Evolutionary conservation across 2,329 filamentous ascomycete genomes (phyloP), one percentile per base, ranked within the genome.

Genomic region (Daldinia eschscholtzii): DNA sequence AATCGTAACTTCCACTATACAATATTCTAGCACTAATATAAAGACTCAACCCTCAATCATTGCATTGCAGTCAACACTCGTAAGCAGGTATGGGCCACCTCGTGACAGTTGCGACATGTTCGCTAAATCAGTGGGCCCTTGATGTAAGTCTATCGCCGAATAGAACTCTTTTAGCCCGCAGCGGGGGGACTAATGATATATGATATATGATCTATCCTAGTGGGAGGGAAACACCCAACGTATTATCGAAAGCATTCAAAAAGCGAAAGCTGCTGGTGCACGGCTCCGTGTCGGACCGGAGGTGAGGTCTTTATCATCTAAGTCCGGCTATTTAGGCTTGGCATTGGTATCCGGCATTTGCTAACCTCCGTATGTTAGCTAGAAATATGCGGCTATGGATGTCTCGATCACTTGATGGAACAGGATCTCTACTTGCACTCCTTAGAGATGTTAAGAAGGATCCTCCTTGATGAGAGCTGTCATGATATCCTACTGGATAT

Each of bases 401-500:
- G 89, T 74, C 84, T 92, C 6, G 91, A 93, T 76, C 90, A 92
- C 73, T 91, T 88, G 69, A 81, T 87, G 7, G 87, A 90, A 77
- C 78, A 80, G 72, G 90, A 89, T 76, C 83, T 84, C 15, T 87
- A 86, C 74, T 76, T 86, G 3, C 86, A 90, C 76, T 86, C 85
- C 4, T 89, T 88, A 85, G 89, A 93, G 74, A 85, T 87, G 79
- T 82, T 92, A 0, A 82, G 82, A 10, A 80, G 83, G 55, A 91
- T 93, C 66, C 81, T 93, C 20, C 78, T 81, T 4, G 85, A 92
- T 78, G 78, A 85, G 39, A 84, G 84, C 9, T 88, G 85, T 70
- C 82, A 91, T 72, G 90, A 87, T 76, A 93, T 93, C 73, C 82
- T 93, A 20, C 80, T 92, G 23, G 88, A 91, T 75, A 81, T 91